Evolutionary conservation across 2,329 filamentous ascomycete genomes (phyloP).

Genomic region (Pseudomassariella vexata): DNA sequence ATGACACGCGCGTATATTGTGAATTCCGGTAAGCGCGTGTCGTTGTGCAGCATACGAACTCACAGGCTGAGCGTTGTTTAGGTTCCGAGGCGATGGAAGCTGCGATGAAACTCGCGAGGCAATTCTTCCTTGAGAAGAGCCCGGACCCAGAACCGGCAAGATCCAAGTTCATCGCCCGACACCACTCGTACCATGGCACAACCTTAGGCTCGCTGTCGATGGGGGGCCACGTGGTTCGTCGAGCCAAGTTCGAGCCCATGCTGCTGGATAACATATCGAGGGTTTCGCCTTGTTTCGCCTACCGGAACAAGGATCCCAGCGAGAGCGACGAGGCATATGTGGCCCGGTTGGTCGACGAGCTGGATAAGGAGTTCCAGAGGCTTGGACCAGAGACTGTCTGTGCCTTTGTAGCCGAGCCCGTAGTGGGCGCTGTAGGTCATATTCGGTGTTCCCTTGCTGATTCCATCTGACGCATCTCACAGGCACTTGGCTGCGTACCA

Average conservation of each 20-base stretch:
- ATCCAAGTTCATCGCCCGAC: conserved; percentile 60
- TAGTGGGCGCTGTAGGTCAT: conserved; percentile 61
- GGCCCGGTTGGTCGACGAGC: conserved; percentile 51
- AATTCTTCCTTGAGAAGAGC: conserved; percentile 56
- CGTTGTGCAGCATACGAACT: too few species aligned
- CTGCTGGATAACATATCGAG: conserved; percentile 46
- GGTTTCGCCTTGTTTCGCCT: conserved; percentile 63
- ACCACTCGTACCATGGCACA: conserved; percentile 66
- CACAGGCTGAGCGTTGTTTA: conserved; percentile 19
- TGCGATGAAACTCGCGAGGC: conserved; percentile 54
- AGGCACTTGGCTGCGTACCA: conserved; percentile 59
- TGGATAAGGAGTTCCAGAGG: conserved; percentile 60
- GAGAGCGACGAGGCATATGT: conserved; percentile 59
- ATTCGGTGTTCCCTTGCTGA: background rate
- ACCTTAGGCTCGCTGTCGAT: conserved; percentile 63
- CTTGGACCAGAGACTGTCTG: conserved; percentile 62
- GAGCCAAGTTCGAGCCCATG: conserved; percentile 57
- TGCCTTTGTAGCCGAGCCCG: conserved; percentile 67
- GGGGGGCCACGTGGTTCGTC: conserved; percentile 55
- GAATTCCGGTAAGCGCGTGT: conserved; percentile 27
- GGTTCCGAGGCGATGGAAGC: conserved; percentile 61
- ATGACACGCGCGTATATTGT: conserved; percentile 30
- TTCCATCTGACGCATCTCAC: background rate
- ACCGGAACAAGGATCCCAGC: conserved; percentile 43
- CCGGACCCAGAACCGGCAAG: conserved; percentile 45